Conservation (phyloP, 139 green algal species). For the Picochlorum sp. region DNA sequence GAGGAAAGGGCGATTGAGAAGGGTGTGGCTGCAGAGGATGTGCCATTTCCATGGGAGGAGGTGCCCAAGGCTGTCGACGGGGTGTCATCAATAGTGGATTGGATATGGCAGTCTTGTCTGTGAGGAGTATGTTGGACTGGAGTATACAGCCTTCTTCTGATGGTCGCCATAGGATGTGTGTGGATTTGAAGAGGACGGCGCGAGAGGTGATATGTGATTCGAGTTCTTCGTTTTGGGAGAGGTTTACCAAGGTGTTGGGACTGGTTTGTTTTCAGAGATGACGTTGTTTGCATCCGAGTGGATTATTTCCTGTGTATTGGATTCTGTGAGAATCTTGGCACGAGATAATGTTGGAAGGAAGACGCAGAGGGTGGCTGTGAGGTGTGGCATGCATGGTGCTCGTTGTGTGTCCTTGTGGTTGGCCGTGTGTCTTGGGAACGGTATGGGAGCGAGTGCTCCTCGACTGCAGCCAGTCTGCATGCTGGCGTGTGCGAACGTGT, state of each 20-base stretch:
- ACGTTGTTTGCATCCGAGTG: conserved; percentile 13
- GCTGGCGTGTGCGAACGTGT: conserved; percentile 3
- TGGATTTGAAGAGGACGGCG: no score
- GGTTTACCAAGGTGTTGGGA: conserved; percentile 8
- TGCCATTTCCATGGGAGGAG: conserved; percentile 5
- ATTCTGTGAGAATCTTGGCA: neutral
- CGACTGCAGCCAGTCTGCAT: conserved; percentile 1
- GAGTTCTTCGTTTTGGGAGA: neutral
- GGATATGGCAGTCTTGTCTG: conserved; percentile 12
- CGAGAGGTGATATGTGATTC: neutral
- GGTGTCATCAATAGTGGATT: conserved; percentile 18
- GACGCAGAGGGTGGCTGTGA: neutral
- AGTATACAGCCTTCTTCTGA: no score
- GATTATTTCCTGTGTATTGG: conserved; percentile 2
- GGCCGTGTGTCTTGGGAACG: conserved; percentile 12
- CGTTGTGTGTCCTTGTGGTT: conserved; percentile 3
- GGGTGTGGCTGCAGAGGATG: conserved; percentile 11
- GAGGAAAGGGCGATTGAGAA: conserved; percentile 9
- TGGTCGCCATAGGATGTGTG: no score
- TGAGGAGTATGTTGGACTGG: conserved; percentile 6
- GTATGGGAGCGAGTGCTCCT: conserved; percentile 12
- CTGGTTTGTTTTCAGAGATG: conserved; percentile 13
- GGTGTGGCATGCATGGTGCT: conserved; percentile 17
- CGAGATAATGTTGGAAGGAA: neutral
- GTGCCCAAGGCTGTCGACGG: neutral